Evolutionary conservation across 768 basidiomycete species (phyloP).

Genomic region (Suillus subalutaceus): DNA sequence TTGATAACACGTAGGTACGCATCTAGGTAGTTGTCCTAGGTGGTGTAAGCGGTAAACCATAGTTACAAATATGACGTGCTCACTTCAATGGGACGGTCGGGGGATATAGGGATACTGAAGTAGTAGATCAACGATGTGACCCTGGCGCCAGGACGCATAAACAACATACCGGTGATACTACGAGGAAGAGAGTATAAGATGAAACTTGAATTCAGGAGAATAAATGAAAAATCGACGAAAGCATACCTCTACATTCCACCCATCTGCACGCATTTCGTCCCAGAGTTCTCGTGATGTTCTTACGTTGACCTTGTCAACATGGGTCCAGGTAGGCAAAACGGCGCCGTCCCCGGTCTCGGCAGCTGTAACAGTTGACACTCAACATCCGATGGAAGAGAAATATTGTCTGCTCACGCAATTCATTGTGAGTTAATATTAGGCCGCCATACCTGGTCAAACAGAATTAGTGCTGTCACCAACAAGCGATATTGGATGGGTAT

Average conservation of each 20-base stretch:
- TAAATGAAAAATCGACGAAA: slow-evolving; percentile 4
- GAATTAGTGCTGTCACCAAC: slow-evolving; percentile 12
- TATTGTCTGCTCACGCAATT: slow-evolving; percentile 59
- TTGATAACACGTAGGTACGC: slow-evolving; percentile 86
- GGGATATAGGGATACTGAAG: slow-evolving; percentile 88
- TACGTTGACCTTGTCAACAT: slow-evolving; percentile 82
- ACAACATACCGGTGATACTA: slow-evolving; percentile 73
- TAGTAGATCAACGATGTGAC: slow-evolving; percentile 11
- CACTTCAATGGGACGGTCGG: slow-evolving; percentile 89
- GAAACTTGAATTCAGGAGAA: slow-evolving; percentile 11
- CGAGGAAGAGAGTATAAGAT: slow-evolving; percentile 17
- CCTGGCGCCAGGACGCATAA: background rate
- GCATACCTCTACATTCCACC: slow-evolving; percentile 90
- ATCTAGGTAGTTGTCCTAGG: slow-evolving; percentile 91
- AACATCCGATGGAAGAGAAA: slow-evolving; percentile 7
- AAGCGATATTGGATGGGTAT: slow-evolving; percentile 14
- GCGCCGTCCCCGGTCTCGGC: slow-evolving; percentile 72
- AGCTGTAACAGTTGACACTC: slow-evolving; percentile 36
- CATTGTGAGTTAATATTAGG: slow-evolving; percentile 90
- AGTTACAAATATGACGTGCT: slow-evolving; percentile 14
- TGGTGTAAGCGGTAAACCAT: background rate
- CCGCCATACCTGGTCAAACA: slow-evolving; percentile 72
- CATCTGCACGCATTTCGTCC: slow-evolving; percentile 73
- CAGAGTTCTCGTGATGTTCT: slow-evolving; percentile 87
- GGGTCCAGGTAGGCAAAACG: slow-evolving; percentile 92